Evolutionary conservation across 108 stramenopile species (phyloP).

Genomic region (Cylindrotheca closterium): DNA sequence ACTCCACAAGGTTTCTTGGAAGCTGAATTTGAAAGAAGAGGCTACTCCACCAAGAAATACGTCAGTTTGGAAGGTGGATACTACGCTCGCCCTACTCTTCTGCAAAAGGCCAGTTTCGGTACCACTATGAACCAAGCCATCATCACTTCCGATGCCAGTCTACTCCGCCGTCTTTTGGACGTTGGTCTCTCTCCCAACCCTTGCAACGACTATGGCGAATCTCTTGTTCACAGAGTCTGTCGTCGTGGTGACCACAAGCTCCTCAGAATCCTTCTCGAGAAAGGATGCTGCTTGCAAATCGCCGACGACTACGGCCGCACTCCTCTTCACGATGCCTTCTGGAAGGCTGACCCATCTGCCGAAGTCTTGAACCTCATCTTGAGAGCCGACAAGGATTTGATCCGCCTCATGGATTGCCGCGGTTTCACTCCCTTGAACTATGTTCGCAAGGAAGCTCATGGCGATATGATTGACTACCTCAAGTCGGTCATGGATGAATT

Average conservation of each 20-base stretch:
- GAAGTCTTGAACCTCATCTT: conserved; percentile 49
- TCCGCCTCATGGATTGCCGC: conserved; percentile 55
- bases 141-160: conserved; percentile 48
- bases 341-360: conserved; percentile 58
- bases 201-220: conserved; percentile 83
- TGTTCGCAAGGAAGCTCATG: conserved; percentile 59
- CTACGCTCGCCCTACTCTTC: conserved; percentile 67
- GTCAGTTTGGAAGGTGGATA: conserved; percentile 58
- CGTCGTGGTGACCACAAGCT: conserved; percentile 56
- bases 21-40: conserved; percentile 50
- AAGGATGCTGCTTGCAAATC: conserved; percentile 49
- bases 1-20: conserved; percentile 70
- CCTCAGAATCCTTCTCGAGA: conserved; percentile 44
- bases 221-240: conserved; percentile 75
- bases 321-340: conserved; percentile 83
- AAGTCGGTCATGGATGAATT: conserved; percentile 43
- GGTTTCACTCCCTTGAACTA: conserved; percentile 72
- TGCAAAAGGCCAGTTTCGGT: conserved; percentile 73
- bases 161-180: conserved; percentile 46
- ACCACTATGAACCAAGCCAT: conserved; percentile 58
- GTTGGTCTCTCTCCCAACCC: conserved; percentile 72
- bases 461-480: conserved; percentile 58
- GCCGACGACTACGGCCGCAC: conserved; percentile 81
- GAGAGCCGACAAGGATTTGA: conserved; percentile 41
- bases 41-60: conserved; percentile 63